Base-by-base conservation (phyloP, 2,329 filamentous ascomycete genomes). In the Fusarium lateritium region DNA sequence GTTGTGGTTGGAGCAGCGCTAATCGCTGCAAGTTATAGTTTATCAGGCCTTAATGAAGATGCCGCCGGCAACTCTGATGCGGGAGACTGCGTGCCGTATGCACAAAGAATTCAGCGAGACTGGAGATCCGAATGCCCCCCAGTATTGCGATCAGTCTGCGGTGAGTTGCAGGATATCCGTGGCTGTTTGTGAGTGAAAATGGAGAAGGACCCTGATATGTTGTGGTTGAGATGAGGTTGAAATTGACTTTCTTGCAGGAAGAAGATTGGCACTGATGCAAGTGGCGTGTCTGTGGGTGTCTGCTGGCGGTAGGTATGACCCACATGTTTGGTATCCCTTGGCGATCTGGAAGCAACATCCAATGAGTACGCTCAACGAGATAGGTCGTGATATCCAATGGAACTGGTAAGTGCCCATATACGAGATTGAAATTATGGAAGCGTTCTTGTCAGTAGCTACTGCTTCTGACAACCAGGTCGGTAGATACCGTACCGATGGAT, bases 221-320 rank as follows among this genome's bases (percentile, higher is more conserved):
- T 34, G 34, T 40, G 53, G 57, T 54, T 49, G 21, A 47, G 36
- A 40, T 60, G 59, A 68, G 42, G 62, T 70, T 65, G 58, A 65
- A 70, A 70, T 67, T 70, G 67, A 36, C 62, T 56, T 68, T 65
- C 39, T 26, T 40, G 11, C 33, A 55, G 67, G 44, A 52, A 67
- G 42, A 52, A 44, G 28, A 42, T 52, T 17, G 40, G 44, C 21
- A 63, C 39, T 34, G 39, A 47, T 39, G 46, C 40, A 24, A 43
- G 43, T 49, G 62, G 66, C 45, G 28, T 15, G 39, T 22, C 40
- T 44, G 9, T 43, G 49, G 53, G 42, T 40, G n/a, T 42, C n/a
- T 63, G 50, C 43, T 47, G 49, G 40, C 40, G 49, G 38, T 34
- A 61, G 38, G 62, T 54, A 53, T 53, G 66, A 49, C 62, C 65